Evolutionary conservation across 176 grass and related monocot species (phyloP), one percentile per base, ranked within the genome.

Genomic region (Aegilops longissima): DNA sequence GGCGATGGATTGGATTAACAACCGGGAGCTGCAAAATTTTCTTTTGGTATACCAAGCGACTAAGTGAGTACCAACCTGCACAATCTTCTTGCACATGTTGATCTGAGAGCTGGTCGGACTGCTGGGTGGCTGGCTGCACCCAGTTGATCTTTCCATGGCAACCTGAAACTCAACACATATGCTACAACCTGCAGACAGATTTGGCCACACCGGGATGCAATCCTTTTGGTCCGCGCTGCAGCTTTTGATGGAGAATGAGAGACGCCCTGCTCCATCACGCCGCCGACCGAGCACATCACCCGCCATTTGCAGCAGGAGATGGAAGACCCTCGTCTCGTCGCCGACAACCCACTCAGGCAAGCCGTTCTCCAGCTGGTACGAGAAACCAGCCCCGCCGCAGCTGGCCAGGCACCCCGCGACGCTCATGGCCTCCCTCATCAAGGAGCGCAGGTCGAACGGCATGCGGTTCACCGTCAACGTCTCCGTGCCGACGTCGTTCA

Each of bases 251-350:
- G 58, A 89, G 1, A 77, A 77, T 17, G 81, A 83, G 39, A 95
- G 54, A 80, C 77, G 27, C 23, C 59, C 61, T 29, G 30, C 20
- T 5, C 34, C 30, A 29, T 16, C 12, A 24, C 44, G 54, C 3
- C 47, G 45, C 61, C 9, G 59, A 49, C 21, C 36, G 10, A 95
- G 44, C 61, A 93, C 33, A 40, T 51, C 61, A 8, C 78, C 91
- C 17, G 91, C 65, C 71, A 93, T 93, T 54, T 91, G 89, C 78
- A 96, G 80, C 8, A 96, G 66, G 14, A 93, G 80, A 24, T 93
- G 91, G 72, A 91, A 90, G 42, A 93, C 86, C 38, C 91, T 69
- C 31, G 47, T 93, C 29, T 96, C 94, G 24, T 96, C 91, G 52
- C 94, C 91, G n/a, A 96, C 52, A 10, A 93, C 91, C 36, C 70